A percentile compares a stretch with the other conserved stretches of the same genome.
These are phyloP conservation scores for Scheffersomyces parashehatae DNA, from an alignment of 1,139 yeast species.

Conservation along the genomic window DNA sequence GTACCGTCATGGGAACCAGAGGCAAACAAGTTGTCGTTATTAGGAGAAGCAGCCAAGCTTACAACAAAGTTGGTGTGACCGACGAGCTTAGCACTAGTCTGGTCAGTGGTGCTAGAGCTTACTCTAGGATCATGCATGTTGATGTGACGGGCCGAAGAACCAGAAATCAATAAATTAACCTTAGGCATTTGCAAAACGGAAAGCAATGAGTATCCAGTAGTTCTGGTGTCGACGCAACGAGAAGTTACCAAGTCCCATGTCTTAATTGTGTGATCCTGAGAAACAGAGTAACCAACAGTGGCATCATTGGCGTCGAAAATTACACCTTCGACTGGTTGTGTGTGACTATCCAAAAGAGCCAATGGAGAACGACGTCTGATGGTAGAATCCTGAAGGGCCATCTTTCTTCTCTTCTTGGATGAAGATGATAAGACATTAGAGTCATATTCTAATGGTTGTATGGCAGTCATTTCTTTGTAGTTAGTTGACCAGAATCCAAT, in stretches of 20 bases:
- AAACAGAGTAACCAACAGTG: constrained; percentile 87
- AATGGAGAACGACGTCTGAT: constrained; percentile 82
- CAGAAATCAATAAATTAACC: constrained; percentile 76
- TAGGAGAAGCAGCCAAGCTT: constrained; percentile 70
- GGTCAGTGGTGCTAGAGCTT: constrained; percentile 35
- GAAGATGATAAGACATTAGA: constrained; percentile 64
- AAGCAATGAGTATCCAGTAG: constrained; percentile 83
- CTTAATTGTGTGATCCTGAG: constrained; percentile 91
- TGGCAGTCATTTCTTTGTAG: constrained; percentile 78
- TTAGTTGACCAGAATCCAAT: constrained; percentile 88
- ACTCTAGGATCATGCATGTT: constrained; percentile 88
- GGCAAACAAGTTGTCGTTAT: constrained; percentile 75
- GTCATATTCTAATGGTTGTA: constrained; percentile 59
- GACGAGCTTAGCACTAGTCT: constrained; percentile 61
- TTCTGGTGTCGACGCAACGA: constrained; percentile 80
- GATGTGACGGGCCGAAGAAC: constrained; percentile 95
- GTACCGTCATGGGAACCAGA: constrained; percentile 96
- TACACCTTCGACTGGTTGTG: constrained; percentile 84
- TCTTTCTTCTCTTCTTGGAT: constrained; percentile 83
- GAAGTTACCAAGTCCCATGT: constrained; percentile 95
- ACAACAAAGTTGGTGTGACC: constrained; percentile 95
- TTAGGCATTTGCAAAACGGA: constrained; percentile 70
- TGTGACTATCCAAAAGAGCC: constrained; percentile 74
- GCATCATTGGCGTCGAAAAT: constrained; percentile 70
- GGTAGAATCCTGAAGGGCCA: constrained; percentile 75